Conservation (phyloP, 1,284 basidiomycete species). For the Heterobasidion irregulare region DNA sequence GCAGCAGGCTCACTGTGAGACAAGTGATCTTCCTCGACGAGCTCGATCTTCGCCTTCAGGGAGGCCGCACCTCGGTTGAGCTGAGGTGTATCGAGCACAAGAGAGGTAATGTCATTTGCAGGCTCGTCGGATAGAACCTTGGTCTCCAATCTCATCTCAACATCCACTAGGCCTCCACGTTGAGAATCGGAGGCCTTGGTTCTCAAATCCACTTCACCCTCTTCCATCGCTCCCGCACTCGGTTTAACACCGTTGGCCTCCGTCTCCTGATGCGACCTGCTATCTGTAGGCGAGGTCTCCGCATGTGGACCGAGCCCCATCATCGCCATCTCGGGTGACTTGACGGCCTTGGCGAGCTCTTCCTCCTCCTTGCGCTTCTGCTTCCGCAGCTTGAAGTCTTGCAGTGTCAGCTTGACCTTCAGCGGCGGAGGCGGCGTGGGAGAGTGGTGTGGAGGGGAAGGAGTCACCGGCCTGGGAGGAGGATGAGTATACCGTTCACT, state of each 20-base stretch:
- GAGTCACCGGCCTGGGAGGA: background rate
- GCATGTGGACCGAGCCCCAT: background rate
- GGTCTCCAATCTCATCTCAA: background rate
- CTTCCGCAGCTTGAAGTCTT: slow-evolving; percentile 27
- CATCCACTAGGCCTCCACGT: background rate
- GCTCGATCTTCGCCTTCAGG: slow-evolving; percentile 24
- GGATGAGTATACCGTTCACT: background rate
- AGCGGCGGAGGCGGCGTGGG: slow-evolving; percentile 14
- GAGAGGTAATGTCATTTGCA: background rate
- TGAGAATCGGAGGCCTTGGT: no score
- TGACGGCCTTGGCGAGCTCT: slow-evolving; percentile 2
- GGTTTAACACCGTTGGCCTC: no score
- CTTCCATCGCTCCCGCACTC: no score
- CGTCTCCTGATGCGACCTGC: background rate
- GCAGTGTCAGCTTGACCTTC: slow-evolving; percentile 28
- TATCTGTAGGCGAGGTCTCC: background rate
- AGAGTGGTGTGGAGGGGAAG: slow-evolving; percentile 1
- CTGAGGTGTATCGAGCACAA: background rate
- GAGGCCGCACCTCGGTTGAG: slow-evolving; percentile 7
- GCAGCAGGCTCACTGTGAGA: background rate
- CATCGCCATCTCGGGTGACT: background rate
- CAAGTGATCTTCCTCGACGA: slow-evolving; percentile 9
- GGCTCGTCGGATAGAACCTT: background rate
- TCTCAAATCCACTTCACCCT: no score
- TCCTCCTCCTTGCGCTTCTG: slow-evolving; percentile 26